Percentiles rank a stretch among this genome's conserved stretches.
These are phyloP conservation scores for Opeltia flavorubescens DNA, from an alignment of 495 filamentous ascomycete species.

Conservation along the genomic window DNA sequence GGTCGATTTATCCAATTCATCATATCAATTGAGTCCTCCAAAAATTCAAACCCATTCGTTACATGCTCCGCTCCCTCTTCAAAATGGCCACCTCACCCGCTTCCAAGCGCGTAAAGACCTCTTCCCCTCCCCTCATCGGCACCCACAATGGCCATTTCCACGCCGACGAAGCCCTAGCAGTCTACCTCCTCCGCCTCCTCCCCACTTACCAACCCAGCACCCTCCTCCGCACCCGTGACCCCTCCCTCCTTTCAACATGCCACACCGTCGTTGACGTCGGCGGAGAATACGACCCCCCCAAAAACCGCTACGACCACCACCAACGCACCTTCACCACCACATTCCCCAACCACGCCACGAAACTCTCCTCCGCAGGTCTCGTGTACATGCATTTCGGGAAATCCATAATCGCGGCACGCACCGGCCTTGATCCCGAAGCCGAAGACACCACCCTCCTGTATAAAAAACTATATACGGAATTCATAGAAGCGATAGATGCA, in stretches of 20 bases:
- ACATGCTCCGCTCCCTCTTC: neutral
- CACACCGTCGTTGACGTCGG: slow-evolving; percentile 94
- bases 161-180: slow-evolving; percentile 96
- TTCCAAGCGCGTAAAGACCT: slow-evolving; percentile 2
- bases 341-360: slow-evolving; percentile 64
- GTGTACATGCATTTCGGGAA: slow-evolving; percentile 93
- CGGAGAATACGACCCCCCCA: slow-evolving; percentile 66
- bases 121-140: slow-evolving; percentile 9
- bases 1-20: no score
- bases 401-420: slow-evolving; percentile 58
- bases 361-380: slow-evolving; percentile 82
- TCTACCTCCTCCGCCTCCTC: slow-evolving; percentile 84
- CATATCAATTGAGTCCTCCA: neutral
- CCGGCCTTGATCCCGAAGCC: slow-evolving; percentile 44
- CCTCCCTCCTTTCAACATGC: slow-evolving; percentile 60
- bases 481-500: slow-evolving; percentile 91
- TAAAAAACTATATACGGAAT: slow-evolving; percentile 80
- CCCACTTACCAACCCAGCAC: slow-evolving; percentile 60
- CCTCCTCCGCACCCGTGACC: slow-evolving; percentile 82
- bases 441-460: slow-evolving; percentile 60
- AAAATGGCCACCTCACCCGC: neutral
- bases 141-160: slow-evolving; percentile 76
- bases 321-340: slow-evolving; percentile 78
- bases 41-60: neutral
- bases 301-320: slow-evolving; percentile 88